Evolutionary conservation across 805 yeast genomes (phyloP).

Genomic region (Nakazawaea siamensis): DNA sequence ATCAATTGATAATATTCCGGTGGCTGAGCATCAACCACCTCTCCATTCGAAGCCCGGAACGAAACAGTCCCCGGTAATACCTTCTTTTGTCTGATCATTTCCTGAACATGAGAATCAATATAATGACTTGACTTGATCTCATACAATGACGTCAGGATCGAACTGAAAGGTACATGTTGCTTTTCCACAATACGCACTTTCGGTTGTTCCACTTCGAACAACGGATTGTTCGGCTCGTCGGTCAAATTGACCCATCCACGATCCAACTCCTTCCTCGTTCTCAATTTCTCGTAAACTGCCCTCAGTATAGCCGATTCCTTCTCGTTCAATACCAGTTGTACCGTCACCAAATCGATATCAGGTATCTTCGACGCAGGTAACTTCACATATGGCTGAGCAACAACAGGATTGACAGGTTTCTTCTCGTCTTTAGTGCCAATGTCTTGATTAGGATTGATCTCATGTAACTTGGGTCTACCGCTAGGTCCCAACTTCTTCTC

Average conservation of each 20-base stretch:
- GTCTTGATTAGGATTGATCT: slow-evolving; percentile 16
- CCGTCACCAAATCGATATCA: slow-evolving; percentile 81
- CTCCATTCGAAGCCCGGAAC: slow-evolving; percentile 44
- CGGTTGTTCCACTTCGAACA: slow-evolving; percentile 57
- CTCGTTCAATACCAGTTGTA: slow-evolving; percentile 62
- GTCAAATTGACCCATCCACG: slow-evolving; percentile 77
- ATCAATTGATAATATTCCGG: slow-evolving; percentile 38
- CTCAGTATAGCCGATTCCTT: slow-evolving; percentile 71
- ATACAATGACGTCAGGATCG: slow-evolving; percentile 62
- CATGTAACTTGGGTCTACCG: slow-evolving; percentile 8
- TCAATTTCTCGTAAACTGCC: slow-evolving; percentile 81
- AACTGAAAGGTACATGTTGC: slow-evolving; percentile 69
- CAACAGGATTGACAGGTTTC: slow-evolving; percentile 14
- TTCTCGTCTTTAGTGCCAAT: slow-evolving; percentile 4
- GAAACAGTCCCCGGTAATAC: slow-evolving; percentile 36
- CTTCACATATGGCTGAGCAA: slow-evolving; percentile 74
- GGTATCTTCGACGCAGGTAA: slow-evolving; percentile 89
- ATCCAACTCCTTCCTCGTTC: slow-evolving; percentile 60
- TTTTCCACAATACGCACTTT: slow-evolving; percentile 40
- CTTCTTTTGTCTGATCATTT: slow-evolving; percentile 34
- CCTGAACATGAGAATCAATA: slow-evolving; percentile 31
- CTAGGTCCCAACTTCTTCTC: slow-evolving; percentile 15
- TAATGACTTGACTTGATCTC: slow-evolving; percentile 57
- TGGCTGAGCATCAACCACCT: slow-evolving; percentile 35
- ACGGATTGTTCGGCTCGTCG: slow-evolving; percentile 81